These are phyloP conservation scores for Metschnikowia shivogae DNA, from an alignment of 805 yeast species.

Conservation along the genomic window DNA sequence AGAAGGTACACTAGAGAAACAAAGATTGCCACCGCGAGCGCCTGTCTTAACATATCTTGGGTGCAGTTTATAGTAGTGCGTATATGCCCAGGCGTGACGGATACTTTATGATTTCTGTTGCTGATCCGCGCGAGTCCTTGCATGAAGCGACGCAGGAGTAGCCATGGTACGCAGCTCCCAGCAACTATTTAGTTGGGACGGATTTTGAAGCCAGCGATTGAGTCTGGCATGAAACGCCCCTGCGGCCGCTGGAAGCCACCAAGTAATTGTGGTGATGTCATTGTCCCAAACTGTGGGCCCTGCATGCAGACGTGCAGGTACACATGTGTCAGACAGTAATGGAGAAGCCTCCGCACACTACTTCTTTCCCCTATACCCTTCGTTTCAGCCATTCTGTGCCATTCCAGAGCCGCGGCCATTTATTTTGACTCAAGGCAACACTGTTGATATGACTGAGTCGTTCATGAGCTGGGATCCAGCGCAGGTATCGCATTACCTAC, in stretches of 20 bases:
- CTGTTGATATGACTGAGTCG: conserved; percentile 21
- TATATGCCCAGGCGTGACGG: conserved; percentile 2
- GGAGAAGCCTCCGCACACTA: conserved; percentile 1
- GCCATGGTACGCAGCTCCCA: too few relatives aligned
- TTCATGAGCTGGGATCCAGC: conserved; percentile 44
- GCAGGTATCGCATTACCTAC: conserved; percentile 37
- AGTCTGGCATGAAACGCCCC: too few relatives aligned
- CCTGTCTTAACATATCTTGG: conserved; percentile 9
- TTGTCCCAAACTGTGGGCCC: neutral
- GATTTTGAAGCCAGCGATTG: too few relatives aligned
- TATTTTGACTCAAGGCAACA: neutral
- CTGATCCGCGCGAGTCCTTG: conserved; percentile 1
- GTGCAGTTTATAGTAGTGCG: conserved; percentile 9
- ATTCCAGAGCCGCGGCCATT: neutral
- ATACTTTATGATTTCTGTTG: conserved; percentile 3
- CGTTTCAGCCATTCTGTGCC: neutral
- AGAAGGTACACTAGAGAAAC: conserved; percentile 7
- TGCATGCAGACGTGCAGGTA: conserved; percentile 4
- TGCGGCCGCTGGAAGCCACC: too few relatives aligned
- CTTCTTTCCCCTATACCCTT: neutral
- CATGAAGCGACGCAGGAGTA: neutral
- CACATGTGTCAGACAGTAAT: conserved; percentile 1
- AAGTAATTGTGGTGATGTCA: too few relatives aligned
- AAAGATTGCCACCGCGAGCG: conserved; percentile 11
- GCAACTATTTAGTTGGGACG: too few relatives aligned